Evolutionary conservation across 2,329 filamentous ascomycete genomes (phyloP).

Genomic region (Exophiala aquamarina): DNA sequence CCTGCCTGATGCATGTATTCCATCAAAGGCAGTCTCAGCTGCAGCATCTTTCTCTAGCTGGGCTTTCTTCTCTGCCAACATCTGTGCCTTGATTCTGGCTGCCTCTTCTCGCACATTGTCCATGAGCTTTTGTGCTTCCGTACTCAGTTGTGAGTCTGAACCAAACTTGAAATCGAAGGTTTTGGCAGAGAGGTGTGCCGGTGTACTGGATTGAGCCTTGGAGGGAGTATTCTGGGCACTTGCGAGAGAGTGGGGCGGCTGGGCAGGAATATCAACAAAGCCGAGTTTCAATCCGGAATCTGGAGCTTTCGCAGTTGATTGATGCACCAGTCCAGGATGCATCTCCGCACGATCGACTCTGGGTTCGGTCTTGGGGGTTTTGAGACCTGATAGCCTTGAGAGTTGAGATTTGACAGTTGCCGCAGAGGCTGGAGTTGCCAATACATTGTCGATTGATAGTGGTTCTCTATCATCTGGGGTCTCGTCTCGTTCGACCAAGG

Average conservation of each 20-base stretch:
- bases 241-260: constrained; percentile 20
- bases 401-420: constrained; percentile 34
- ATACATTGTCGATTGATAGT: constrained; percentile 33
- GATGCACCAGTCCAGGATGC: constrained; percentile 83
- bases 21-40: constrained; percentile 40
- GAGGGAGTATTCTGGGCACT: constrained; percentile 42
- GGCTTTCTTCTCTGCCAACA: constrained; percentile 62
- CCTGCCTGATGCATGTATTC: constrained; percentile 48
- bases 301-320: constrained; percentile 69
- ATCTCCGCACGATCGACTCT: constrained; percentile 78
- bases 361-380: constrained; percentile 65
- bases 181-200: constrained; percentile 36
- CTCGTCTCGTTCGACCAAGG: constrained; percentile 50
- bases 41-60: constrained; percentile 52
- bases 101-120: constrained; percentile 71
- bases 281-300: constrained; percentile 81
- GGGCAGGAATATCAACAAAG: constrained; percentile 49
- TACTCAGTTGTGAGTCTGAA: constrained; percentile 44
- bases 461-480: constrained; percentile 36
- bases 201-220: constrained; percentile 15
- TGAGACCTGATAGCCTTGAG: constrained; percentile 35
- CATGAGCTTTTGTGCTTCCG: constrained; percentile 58
- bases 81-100: constrained; percentile 66
- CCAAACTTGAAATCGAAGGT: constrained; percentile 48
- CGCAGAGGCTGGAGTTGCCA: constrained; percentile 32